Conservation (phyloP, 2,329 filamentous ascomycete species). For the Fonsecaea pugnacius region DNA sequence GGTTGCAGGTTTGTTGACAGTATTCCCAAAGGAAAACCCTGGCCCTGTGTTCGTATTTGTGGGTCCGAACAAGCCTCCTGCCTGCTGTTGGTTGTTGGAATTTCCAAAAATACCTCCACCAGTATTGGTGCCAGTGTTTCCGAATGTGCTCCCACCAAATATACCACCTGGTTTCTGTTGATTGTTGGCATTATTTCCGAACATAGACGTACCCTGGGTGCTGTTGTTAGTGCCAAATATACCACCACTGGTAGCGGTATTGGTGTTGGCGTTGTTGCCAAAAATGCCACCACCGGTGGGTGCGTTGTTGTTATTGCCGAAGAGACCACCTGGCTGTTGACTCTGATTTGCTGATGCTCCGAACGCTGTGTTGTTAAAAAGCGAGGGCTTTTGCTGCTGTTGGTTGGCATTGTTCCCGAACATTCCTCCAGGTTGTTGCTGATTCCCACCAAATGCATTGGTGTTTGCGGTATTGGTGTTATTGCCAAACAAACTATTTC, state of each 20-base stretch:
- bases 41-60: slow-evolving; percentile 32
- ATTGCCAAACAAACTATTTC: slow-evolving; percentile 30
- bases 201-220: slow-evolving; percentile 45
- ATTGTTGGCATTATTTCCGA: slow-evolving; percentile 56
- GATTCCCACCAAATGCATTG: slow-evolving; percentile 36
- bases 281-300: slow-evolving; percentile 48
- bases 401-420: slow-evolving; percentile 46
- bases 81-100: slow-evolving; percentile 41
- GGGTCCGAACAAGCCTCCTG: slow-evolving; percentile 37
- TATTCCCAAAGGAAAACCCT: slow-evolving; percentile 56
- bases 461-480: slow-evolving; percentile 36
- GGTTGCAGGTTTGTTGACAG: slow-evolving; percentile 52
- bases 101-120: slow-evolving; percentile 49
- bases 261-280: slow-evolving; percentile 53
- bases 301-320: slow-evolving; percentile 45
- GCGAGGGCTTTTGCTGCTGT: slow-evolving; percentile 26
- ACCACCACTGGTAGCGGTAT: slow-evolving; percentile 52
- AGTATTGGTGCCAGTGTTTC: slow-evolving; percentile 33
- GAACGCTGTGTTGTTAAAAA: slow-evolving; percentile 49
- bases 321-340: slow-evolving; percentile 51
- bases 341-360: slow-evolving; percentile 44
- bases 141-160: slow-evolving; percentile 44
- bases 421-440: slow-evolving; percentile 46
- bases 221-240: slow-evolving; percentile 50
- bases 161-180: slow-evolving; percentile 53